Evolutionary conservation across 2,329 filamentous ascomycete genomes (phyloP), one percentile per base, ranked within the genome.

Genomic region (Colletotrichum sojae): DNA sequence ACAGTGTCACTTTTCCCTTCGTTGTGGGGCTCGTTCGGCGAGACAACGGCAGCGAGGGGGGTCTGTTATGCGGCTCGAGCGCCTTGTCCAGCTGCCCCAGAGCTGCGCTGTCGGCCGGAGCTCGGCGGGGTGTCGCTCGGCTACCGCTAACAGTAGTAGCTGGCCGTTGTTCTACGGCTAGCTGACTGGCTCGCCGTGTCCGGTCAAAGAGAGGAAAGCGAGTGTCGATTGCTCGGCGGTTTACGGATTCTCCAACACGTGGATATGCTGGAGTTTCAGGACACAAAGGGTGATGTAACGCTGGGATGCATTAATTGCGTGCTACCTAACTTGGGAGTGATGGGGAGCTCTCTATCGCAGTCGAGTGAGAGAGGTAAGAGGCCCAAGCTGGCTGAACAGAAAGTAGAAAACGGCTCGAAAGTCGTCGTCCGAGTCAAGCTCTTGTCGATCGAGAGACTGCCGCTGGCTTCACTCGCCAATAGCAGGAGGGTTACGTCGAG

Each of bases 351-450:
- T 57, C 8, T 16, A n/a, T 43, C 48, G 31, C 43, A 46, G 63
- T 69, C 49, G 39, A 65, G 31, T 36, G 31, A 36, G 31, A 36
- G 31, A 36, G 31, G 2, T 27, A 43, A 25, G 60, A 53, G 9
- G 52, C 59, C 46, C 18, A 46, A 20, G 59, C 36, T 15, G 39
- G 51, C 52, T 13, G 39, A 55, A 20, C 46, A 60, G 16, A 43
- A 40, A 55, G 22, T 4, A 25, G 22, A 25, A 25, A 25, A 25
- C 8, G 31, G 62, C 43, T 65, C 62, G 20, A 43, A 43, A 49
- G 16, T 60, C 51, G 45, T 48, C 49, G 55, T 59, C 40, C 62
- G 62, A 69, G 66, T 69, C 66, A 69, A 69, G 66, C 49, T 69
- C 49, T 36, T 51, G 54, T 25, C 54, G 54, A 59, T 69, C 55